Percentiles rank a stretch among this genome's conserved stretches.
These are phyloP conservation scores for Tolypocladium tundrense DNA, from an alignment of 2,329 filamentous ascomycete genomes.

Conservation along the genomic window DNA sequence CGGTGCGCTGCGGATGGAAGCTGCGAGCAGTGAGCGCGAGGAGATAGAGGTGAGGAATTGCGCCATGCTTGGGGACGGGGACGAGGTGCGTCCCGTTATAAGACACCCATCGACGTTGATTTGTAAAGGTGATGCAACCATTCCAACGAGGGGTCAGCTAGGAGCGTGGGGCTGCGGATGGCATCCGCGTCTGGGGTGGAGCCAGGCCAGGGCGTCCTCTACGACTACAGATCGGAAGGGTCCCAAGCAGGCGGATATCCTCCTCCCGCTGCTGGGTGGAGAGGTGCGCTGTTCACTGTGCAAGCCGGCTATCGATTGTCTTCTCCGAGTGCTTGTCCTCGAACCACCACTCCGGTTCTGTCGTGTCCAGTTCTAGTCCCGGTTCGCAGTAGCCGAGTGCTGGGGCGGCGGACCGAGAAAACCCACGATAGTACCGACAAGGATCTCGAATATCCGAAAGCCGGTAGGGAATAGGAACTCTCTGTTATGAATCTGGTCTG, in stretches of 20 bases:
- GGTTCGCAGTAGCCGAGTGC: slow-evolving; percentile 1
- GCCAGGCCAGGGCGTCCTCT: slow-evolving; percentile 25
- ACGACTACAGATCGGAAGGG: slow-evolving; percentile 30
- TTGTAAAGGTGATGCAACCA: background rate
- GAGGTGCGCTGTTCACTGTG: slow-evolving; percentile 1
- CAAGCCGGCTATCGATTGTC: background rate
- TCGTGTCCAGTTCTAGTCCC: background rate
- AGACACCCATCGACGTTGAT: background rate
- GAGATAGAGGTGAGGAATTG: background rate
- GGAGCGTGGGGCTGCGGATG: background rate
- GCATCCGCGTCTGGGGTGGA: background rate
- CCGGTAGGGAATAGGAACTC: background rate
- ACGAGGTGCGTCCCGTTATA: background rate
- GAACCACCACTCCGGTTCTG: slow-evolving; percentile 4
- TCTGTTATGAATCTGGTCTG: background rate
- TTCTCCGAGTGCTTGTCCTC: background rate
- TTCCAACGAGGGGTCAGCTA: too few relatives aligned
- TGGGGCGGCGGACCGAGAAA: slow-evolving; percentile 2
- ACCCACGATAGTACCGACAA: background rate
- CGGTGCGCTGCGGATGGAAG: background rate
- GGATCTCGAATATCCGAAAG: slow-evolving; percentile 3
- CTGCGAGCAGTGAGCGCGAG: background rate
- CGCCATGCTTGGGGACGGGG: background rate
- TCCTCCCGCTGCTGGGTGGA: background rate
- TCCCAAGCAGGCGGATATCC: background rate